A percentile compares a stretch with the other conserved stretches of the same genome.
Evolutionary conservation across 768 basidiomycete species (phyloP).

Genomic region (Suillus subluteus): DNA sequence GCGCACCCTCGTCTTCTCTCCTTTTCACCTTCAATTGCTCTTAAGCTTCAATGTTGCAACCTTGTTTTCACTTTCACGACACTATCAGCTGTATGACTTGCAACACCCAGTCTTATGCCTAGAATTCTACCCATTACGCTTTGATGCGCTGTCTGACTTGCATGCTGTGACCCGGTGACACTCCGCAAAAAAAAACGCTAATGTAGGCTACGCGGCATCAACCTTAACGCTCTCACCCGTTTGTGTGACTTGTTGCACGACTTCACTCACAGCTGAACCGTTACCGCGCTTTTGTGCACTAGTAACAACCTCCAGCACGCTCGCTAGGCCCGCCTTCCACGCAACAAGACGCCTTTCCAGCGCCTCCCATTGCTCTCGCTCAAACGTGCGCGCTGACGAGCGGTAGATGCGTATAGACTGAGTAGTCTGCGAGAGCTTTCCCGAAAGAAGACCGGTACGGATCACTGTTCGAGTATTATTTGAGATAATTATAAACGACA

Average conservation of each 20-base stretch:
- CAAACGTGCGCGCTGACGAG: constrained; percentile 76
- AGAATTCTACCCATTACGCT: too few relatives aligned
- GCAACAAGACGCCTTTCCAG: constrained; percentile 74
- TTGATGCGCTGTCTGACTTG: too few relatives aligned
- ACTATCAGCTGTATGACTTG: too few relatives aligned
- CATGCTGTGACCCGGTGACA: too few relatives aligned
- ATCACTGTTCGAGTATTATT: constrained; percentile 54
- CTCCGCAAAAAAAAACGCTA: not conserved
- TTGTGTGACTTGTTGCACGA: constrained; percentile 20
- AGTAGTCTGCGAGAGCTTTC: constrained; percentile 81
- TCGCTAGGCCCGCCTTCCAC: constrained; percentile 76
- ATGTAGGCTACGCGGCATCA: not conserved
- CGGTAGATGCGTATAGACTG: constrained; percentile 74
- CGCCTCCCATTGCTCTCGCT: constrained; percentile 76
- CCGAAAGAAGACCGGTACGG: constrained; percentile 75
- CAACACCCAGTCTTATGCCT: too few relatives aligned
- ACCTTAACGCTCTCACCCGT: constrained; percentile 2
- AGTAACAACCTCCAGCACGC: constrained; percentile 73
- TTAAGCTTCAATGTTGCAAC: too few relatives aligned
- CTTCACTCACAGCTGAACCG: constrained; percentile 22
- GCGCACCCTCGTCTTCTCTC: too few relatives aligned
- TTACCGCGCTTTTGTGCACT: constrained; percentile 51
- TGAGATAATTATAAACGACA: constrained; percentile 2
- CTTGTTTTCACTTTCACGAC: too few relatives aligned
- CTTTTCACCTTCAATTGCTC: too few relatives aligned